Evolutionary conservation across 306 rosid species (phyloP), one percentile per base, ranked within the genome.

Genomic region (Prunus mira): DNA sequence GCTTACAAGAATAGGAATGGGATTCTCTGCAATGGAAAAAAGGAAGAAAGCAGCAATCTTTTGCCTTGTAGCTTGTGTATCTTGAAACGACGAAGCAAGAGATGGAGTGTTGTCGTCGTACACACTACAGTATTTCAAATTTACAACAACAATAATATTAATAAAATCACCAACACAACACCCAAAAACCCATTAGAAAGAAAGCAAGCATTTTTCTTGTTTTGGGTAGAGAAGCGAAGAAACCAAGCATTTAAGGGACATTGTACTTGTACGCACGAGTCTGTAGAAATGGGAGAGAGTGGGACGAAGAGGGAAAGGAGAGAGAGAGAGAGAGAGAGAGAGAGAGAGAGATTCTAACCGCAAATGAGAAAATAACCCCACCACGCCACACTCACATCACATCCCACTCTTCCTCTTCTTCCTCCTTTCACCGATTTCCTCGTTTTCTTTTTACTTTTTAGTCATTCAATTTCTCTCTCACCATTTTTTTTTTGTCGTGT

Each of bases 81-180:
- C 9, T 54, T 75, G 51, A 71, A 82, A 84, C 72, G 58, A 54
- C 1, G 86, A 87, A 84, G 89, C 89, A 86, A 88, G 84, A 86
- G 88, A 86, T 88, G 41, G 91, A 90, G 92, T 86, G 92, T 76
- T 77, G 87, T 69, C 56, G 58, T 74, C 56, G 41, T 14, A 69
- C 58, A 77, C 67, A 69, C 65, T 25, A 60, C 1, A 1, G 43
- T 60, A 60, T 15, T 32, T 41, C 13, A 41, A 70, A 62, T 3
- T 43, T 18, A 11, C 50, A 63, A 17, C 41, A 49, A 24, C 25
- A 19, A 75, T 22, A 30, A 13, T 22, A 17, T 10, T n/a, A 61
- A 30, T 9, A 2, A 3, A 14, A 24, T 10, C 57, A 15, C 57
- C 57, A 52, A 52, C 8, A 52, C 2, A 52, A 52, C 57, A 15